These are phyloP conservation scores for Phytophthora meadii DNA, from an alignment of 352 stramenopile species.

Conservation along the genomic window DNA sequence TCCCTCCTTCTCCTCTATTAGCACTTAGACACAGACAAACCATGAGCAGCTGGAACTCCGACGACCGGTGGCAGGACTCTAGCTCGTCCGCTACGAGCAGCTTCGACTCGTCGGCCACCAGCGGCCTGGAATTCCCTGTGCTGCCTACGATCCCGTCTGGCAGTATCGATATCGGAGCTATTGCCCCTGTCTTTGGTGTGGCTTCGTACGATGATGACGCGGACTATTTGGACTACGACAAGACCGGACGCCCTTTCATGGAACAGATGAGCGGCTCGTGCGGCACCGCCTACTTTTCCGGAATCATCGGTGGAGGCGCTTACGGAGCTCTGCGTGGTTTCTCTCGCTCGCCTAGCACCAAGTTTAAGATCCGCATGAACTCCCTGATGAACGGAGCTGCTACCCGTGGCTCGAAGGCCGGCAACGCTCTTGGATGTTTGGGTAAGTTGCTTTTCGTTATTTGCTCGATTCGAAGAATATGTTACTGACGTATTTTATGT, in stretches of 20 bases:
- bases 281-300: conserved; percentile 85
- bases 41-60: conserved; percentile 71
- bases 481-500: conserved; percentile 20
- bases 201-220: conserved; percentile 79
- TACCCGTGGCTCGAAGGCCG: conserved; percentile 82
- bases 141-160: conserved; percentile 77
- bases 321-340: conserved; percentile 78
- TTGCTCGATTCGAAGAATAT: not conserved
- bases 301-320: conserved; percentile 80
- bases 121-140: conserved; percentile 74
- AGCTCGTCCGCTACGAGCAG: conserved; percentile 40
- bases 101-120: conserved; percentile 53
- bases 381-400: conserved; percentile 87
- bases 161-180: conserved; percentile 81
- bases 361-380: conserved; percentile 92
- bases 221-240: conserved; percentile 90
- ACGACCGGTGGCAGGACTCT: conserved; percentile 82
- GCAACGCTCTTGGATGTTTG: conserved; percentile 84
- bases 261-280: conserved; percentile 84
- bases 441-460: conserved; percentile 39
- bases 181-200: conserved; percentile 89
- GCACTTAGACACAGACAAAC: conserved; percentile 6
- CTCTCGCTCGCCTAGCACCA: conserved; percentile 74
- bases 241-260: conserved; percentile 83
- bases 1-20: conserved; percentile 5